phyloP scores from a whole-genome alignment of 306 rosid genomes.

The Glycyrrhiza uralensis region DNA sequence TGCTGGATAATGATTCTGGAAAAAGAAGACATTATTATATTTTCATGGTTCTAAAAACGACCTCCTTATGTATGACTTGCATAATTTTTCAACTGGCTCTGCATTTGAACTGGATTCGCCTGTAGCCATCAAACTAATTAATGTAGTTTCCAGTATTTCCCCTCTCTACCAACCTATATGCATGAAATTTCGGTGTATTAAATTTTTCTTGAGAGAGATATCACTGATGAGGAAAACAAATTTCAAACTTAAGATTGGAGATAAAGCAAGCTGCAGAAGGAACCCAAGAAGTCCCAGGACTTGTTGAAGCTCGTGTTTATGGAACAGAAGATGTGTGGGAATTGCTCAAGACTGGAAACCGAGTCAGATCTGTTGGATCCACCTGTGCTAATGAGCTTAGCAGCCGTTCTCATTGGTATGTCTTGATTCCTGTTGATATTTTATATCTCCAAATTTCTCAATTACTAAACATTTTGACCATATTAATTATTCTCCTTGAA shows the following conservation, averaged over 20 bases:
- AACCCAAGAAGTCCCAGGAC: conserved; percentile 95
- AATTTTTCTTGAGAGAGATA: conserved; percentile 9
- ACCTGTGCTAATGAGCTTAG: conserved; percentile 90
- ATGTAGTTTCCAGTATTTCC: background rate
- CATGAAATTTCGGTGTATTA: background rate
- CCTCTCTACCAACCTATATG: background rate
- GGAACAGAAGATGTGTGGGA: conserved; percentile 81
- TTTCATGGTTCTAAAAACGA: background rate
- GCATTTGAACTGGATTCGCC: background rate
- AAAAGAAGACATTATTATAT: background rate
- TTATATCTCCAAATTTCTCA: background rate
- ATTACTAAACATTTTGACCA: background rate
- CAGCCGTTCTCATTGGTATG: conserved; percentile 97
- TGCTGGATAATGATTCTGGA: background rate
- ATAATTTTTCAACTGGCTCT: background rate
- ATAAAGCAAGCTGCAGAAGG: conserved; percentile 93
- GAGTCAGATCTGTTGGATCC: conserved; percentile 89
- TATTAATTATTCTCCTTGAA: background rate
- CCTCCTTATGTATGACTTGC: background rate
- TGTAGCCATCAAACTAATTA: background rate
- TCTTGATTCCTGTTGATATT: background rate
- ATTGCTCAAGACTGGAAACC: conserved; percentile 76
- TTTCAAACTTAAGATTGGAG: conserved; percentile 66
- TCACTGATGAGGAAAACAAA: background rate
- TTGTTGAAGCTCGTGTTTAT: conserved; percentile 70